These are phyloP conservation scores for Wallacemonas collosoma DNA, from an alignment of 208 protist species.

Conservation along the genomic window DNA sequence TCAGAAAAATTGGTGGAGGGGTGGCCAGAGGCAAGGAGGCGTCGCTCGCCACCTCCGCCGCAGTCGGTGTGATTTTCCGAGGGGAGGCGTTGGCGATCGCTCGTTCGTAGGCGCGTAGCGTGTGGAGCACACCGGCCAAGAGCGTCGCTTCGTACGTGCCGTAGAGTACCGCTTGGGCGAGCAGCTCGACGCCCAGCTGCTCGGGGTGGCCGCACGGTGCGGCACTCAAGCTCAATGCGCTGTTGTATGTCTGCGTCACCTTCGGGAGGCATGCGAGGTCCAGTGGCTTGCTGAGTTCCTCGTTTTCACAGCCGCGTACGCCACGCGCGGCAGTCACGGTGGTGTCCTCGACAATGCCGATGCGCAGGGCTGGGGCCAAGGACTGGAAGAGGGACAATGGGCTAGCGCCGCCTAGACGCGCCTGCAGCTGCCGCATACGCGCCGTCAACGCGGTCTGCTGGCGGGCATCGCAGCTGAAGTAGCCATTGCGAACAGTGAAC, in stretches of 20 bases:
- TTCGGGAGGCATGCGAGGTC: not conserved
- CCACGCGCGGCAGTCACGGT: constrained; percentile 35
- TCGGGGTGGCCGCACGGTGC: not conserved
- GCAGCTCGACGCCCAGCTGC: constrained; percentile 15
- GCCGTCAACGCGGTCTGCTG: not conserved
- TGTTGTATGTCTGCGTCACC: constrained; percentile 59
- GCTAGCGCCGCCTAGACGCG: not conserved
- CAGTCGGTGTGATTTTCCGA: too few species aligned
- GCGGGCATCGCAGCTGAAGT: constrained; percentile 18
- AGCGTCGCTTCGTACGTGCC: constrained; percentile 63
- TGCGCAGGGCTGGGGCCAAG: constrained; percentile 31
- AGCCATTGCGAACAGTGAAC: constrained; percentile 46
- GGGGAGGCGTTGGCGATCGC: not conserved
- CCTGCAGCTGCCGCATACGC: constrained; percentile 17
- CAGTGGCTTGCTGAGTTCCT: not conserved
- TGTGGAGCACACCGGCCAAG: constrained; percentile 42
- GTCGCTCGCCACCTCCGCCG: not conserved
- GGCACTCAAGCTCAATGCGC: constrained; percentile 38
- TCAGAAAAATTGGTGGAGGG: constrained; percentile 43
- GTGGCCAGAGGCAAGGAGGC: not conserved
- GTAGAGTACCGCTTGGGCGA: constrained; percentile 37
- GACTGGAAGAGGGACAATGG: not conserved
- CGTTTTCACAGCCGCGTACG: not conserved
- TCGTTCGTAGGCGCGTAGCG: constrained; percentile 27
- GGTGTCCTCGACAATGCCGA: constrained; percentile 46